Conservation (phyloP, 139 green algal genomes). For the Desmodesmus armatus region DNA sequence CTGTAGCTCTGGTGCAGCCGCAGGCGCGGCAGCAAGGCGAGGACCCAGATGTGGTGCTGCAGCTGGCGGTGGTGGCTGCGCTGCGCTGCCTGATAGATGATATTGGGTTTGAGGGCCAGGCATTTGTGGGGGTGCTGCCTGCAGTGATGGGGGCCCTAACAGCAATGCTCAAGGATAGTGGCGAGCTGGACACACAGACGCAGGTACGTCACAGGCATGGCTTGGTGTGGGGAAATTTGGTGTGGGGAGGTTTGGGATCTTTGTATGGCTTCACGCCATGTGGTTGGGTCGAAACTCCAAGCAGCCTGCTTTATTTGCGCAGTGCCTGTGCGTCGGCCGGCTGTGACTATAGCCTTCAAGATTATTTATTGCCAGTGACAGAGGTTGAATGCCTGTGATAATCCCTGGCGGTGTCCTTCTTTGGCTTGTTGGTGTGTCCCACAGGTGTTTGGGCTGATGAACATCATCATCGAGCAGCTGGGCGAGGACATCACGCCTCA, state of each 20-base stretch:
- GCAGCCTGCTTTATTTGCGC: too few relatives aligned
- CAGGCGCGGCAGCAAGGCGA: slow-evolving; percentile 8
- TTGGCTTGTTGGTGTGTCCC: neutral
- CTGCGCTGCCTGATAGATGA: slow-evolving; percentile 83
- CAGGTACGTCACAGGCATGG: slow-evolving; percentile 60
- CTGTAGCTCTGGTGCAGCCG: slow-evolving; percentile 60
- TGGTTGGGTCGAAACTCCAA: too few relatives aligned
- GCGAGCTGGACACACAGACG: slow-evolving; percentile 83
- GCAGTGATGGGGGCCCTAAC: slow-evolving; percentile 63
- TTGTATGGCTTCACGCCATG: too few relatives aligned
- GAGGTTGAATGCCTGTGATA: too few relatives aligned
- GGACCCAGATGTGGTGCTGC: slow-evolving; percentile 48
- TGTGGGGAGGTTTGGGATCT: too few relatives aligned
- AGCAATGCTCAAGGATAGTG: slow-evolving; percentile 49
- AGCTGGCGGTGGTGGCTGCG: slow-evolving; percentile 71
- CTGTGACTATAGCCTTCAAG: too few relatives aligned
- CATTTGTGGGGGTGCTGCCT: slow-evolving; percentile 70
- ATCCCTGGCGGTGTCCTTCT: too few relatives aligned
- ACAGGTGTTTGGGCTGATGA: slow-evolving; percentile 82
- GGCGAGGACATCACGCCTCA: slow-evolving; percentile 66
- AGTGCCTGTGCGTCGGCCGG: too few relatives aligned
- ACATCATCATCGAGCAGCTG: slow-evolving; percentile 81
- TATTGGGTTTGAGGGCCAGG: slow-evolving; percentile 78
- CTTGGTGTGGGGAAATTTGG: too few relatives aligned
- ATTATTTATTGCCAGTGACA: too few relatives aligned